phyloP scores from a whole-genome alignment of 2,329 filamentous ascomycete species.

The Chaetomiaceae sp. region DNA sequence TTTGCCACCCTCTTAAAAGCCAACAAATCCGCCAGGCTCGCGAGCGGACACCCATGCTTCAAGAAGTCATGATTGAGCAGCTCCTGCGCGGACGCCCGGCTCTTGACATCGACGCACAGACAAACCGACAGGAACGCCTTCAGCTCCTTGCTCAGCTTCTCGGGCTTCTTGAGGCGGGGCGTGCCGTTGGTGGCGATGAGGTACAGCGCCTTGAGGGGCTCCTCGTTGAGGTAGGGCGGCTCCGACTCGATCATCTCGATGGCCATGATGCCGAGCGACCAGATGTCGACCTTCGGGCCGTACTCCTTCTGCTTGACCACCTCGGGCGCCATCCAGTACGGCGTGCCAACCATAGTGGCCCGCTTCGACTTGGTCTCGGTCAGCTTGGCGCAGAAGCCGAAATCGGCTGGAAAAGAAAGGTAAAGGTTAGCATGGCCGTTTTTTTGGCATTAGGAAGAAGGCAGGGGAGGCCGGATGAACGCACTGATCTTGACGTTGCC shows the following conservation, averaged over 20 bases:
- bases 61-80: constrained; percentile 89
- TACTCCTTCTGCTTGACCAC: constrained; percentile 99
- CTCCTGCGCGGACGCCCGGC: constrained; percentile 84
- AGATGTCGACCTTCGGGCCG: constrained; percentile 96
- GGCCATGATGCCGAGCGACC: constrained; percentile 98
- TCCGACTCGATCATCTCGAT: constrained; percentile 99
- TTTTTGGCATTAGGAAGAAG: background rate
- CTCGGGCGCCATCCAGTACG: constrained; percentile 99
- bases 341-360: constrained; percentile 97
- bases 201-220: constrained; percentile 93
- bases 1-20: constrained; percentile 74
- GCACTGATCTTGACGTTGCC: constrained; percentile 97
- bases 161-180: constrained; percentile 92
- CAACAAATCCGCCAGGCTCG: constrained; percentile 78
- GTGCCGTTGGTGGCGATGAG: constrained; percentile 98
- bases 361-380: constrained; percentile 96
- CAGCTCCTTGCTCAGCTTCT: constrained; percentile 95
- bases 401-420: constrained; percentile 62
- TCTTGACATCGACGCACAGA: constrained; percentile 93
- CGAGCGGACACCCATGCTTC: constrained; percentile 79
- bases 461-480: constrained; percentile 33
- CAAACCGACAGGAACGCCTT: constrained; percentile 96
- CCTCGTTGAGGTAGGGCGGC: constrained; percentile 95
- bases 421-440: background rate
- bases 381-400: constrained; percentile 97